These are phyloP conservation scores for Pyronema omphalodes DNA, from an alignment of 495 filamentous ascomycete genomes.

Conservation along the genomic window DNA sequence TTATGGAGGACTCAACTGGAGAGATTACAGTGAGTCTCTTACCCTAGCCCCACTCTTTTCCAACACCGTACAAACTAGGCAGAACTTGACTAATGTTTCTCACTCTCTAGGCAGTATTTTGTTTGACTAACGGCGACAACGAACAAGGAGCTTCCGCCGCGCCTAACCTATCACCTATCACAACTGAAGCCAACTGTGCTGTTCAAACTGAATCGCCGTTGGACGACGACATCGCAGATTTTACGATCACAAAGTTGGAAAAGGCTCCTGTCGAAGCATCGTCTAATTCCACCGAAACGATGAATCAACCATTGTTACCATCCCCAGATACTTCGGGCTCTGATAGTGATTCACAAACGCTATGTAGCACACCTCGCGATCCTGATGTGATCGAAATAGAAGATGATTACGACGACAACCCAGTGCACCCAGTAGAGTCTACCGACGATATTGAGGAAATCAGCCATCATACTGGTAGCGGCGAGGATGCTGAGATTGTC, in stretches of 20 bases:
- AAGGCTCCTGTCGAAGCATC: neutral
- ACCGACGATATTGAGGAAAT: too few species aligned
- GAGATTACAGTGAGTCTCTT: slow-evolving; percentile 1
- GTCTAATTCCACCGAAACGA: neutral
- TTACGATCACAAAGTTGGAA: neutral
- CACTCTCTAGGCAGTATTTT: neutral
- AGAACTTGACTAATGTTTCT: neutral
- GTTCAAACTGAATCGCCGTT: neutral
- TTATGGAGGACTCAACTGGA: slow-evolving; percentile 21
- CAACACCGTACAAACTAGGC: neutral
- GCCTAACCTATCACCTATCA: neutral
- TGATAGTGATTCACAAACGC: neutral
- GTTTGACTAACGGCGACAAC: neutral
- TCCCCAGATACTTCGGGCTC: neutral
- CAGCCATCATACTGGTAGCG: too few species aligned
- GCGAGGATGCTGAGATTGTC: too few species aligned
- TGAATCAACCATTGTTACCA: neutral
- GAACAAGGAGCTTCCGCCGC: neutral
- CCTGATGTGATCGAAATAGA: slow-evolving; percentile 24
- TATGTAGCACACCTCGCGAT: slow-evolving; percentile 19
- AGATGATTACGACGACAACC: slow-evolving; percentile 14
- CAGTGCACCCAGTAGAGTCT: too few species aligned
- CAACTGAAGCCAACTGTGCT: neutral
- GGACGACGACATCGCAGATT: neutral
- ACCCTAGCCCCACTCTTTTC: neutral